phyloP scores from a whole-genome alignment of 1,284 basidiomycete genomes.

The Fistulina hepatica region DNA sequence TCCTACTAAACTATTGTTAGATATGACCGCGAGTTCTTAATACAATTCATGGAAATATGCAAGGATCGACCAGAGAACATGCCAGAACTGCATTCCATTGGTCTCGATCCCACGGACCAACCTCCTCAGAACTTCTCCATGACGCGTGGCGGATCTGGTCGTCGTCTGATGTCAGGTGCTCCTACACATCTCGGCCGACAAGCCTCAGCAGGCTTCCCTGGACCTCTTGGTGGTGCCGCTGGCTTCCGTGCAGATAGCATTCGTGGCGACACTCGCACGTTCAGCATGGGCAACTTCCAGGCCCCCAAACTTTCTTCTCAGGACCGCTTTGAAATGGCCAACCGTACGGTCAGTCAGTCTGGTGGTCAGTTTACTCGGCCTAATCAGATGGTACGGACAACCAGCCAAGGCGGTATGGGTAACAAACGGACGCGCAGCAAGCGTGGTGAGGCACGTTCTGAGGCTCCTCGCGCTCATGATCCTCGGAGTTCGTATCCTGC shows the following conservation, averaged over 20 bases:
- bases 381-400: conserved; percentile 57
- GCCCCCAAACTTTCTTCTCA: conserved; percentile 59
- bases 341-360: conserved; percentile 31
- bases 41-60: conserved; percentile 96
- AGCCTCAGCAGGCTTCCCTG: no score
- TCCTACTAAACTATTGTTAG: conserved; percentile 27
- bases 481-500: no score
- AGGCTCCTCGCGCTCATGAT: no score
- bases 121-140: conserved; percentile 48
- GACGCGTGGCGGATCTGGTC: conserved; percentile 51
- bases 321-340: conserved; percentile 53
- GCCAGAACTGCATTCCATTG: conserved; percentile 85
- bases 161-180: no score
- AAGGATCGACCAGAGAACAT: conserved; percentile 89
- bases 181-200: no score
- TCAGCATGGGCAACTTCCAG: conserved; percentile 69
- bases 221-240: conserved; percentile 46
- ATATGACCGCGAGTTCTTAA: conserved; percentile 94
- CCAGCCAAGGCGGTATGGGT: conserved; percentile 62
- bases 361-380: conserved; percentile 39
- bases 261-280: conserved; percentile 28
- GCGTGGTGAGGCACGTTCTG: no score
- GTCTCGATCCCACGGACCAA: conserved; percentile 82
- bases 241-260: conserved; percentile 34
- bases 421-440: conserved; percentile 61